A percentile compares a stretch with the other conserved stretches of the same genome.
Evolutionary conservation across 148 eudicot genomes (phyloP).

Genomic region (Talinum fruticosum): DNA sequence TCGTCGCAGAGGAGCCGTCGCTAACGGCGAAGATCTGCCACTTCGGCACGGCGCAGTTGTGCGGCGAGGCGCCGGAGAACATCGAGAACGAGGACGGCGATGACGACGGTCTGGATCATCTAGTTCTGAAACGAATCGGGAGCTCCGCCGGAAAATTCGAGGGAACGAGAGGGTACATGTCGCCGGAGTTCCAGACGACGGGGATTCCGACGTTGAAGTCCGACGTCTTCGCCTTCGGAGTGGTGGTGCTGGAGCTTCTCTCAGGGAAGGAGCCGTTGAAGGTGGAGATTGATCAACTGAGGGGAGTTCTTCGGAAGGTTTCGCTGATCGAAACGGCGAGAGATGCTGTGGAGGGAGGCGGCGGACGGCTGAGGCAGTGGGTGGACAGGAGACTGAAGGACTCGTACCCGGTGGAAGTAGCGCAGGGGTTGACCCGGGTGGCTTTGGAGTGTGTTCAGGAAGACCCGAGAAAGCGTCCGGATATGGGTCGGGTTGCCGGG

Average conservation of each 20-base stretch:
- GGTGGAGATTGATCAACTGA: slow-evolving; percentile 38
- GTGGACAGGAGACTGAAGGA: slow-evolving; percentile 71
- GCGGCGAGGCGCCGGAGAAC: slow-evolving; percentile 47
- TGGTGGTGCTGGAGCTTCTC: slow-evolving; percentile 73
- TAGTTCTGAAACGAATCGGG: slow-evolving; percentile 20
- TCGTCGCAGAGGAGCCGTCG: slow-evolving; percentile 45
- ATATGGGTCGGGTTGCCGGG: slow-evolving; percentile 79
- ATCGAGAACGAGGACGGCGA: slow-evolving; percentile 9
- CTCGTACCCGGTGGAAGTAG: slow-evolving; percentile 86
- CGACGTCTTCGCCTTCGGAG: slow-evolving; percentile 86
- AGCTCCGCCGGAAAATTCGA: slow-evolving; percentile 43
- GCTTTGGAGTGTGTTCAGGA: slow-evolving; percentile 71
- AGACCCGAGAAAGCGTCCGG: slow-evolving; percentile 74
- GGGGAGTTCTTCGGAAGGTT: slow-evolving; percentile 38
- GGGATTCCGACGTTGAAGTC: slow-evolving; percentile 65
- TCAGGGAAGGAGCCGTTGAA: slow-evolving; percentile 70
- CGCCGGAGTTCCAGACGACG: slow-evolving; percentile 68
- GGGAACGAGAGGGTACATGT: slow-evolving; percentile 93
- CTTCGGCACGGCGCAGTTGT: slow-evolving; percentile 81
- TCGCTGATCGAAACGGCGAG: slow-evolving; percentile 72
- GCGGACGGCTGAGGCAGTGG: slow-evolving; percentile 66
- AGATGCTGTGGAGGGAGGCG: slow-evolving; percentile 49
- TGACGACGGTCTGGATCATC: background rate
- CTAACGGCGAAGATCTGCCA: slow-evolving; percentile 67
- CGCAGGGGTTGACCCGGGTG: slow-evolving; percentile 45